Percentiles rank a stretch among this genome's conserved stretches.
These are phyloP conservation scores for Ophiostoma quercus DNA, from an alignment of 2,329 filamentous ascomycete genomes.

Conservation along the genomic window DNA sequence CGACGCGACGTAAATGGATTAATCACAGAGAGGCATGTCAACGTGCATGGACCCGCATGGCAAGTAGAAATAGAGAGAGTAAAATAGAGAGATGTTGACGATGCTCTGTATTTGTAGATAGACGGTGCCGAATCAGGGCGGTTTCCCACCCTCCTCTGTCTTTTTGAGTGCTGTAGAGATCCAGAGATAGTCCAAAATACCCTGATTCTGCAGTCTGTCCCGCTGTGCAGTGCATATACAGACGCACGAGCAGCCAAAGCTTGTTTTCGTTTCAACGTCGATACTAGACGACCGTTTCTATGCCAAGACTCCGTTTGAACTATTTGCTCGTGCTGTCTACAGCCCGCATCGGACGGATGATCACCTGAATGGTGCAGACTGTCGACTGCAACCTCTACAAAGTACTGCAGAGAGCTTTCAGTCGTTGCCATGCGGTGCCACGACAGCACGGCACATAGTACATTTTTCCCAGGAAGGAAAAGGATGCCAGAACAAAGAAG, in stretches of 20 bases:
- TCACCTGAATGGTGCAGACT: conserved; percentile 2
- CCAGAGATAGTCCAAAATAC: neutral
- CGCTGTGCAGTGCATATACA: neutral
- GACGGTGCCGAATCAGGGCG: neutral
- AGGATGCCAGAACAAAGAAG: neutral
- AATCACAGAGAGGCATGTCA: conserved; percentile 14
- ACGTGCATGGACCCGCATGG: conserved; percentile 22
- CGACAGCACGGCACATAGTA: neutral
- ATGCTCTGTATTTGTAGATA: neutral
- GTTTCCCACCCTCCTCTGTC: neutral
- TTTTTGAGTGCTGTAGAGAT: neutral
- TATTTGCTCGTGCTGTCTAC: no score
- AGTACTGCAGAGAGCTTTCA: neutral
- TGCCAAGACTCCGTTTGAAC: neutral
- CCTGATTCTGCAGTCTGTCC: conserved; percentile 1
- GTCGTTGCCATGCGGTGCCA: conserved; percentile 7
- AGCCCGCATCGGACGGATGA: conserved; percentile 12
- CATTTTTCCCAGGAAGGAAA: no score
- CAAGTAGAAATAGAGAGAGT: conserved; percentile 17
- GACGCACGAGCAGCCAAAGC: conserved; percentile 1
- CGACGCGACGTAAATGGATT: conserved; percentile 4
- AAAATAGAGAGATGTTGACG: neutral
- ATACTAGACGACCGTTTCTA: neutral
- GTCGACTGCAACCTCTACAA: no score
- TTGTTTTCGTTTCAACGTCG: neutral